A percentile compares a stretch with the other conserved stretches of the same genome.
Conservation (phyloP, 2,329 filamentous ascomycete species). For the Fusarium pilosicola region DNA sequence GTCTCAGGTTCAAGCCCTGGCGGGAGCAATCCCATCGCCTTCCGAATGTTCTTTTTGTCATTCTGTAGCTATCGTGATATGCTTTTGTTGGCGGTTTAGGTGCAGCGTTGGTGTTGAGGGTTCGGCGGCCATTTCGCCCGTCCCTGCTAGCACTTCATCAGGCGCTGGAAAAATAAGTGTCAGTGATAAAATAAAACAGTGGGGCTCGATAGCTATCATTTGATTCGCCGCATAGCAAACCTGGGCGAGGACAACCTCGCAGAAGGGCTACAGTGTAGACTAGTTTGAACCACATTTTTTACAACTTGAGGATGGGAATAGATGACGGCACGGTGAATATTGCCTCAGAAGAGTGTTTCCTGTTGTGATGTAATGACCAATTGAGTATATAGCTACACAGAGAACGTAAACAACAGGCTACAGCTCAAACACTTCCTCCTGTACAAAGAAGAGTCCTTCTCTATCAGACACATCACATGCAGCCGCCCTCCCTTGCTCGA, state of each 20-base stretch:
- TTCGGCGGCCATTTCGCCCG: neutral
- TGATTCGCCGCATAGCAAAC: neutral
- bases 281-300: neutral
- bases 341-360: neutral
- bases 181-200: neutral
- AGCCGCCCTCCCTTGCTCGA: neutral
- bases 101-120: neutral
- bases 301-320: neutral
- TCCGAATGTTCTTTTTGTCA: neutral
- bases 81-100: neutral
- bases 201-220: neutral
- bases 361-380: neutral
- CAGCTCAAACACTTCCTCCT: neutral
- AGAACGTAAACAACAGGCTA: neutral
- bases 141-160: neutral
- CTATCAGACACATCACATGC: neutral
- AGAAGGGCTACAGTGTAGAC: neutral
- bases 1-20: neutral
- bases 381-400: neutral
- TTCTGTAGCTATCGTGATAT: neutral
- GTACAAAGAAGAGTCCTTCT: neutral
- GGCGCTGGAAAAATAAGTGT: neutral
- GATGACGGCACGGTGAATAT: fast-evolving
- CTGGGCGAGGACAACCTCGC: neutral
- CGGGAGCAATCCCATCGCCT: neutral